Evolutionary conservation across 495 filamentous ascomycete species (phyloP).

Genomic region (Coniosporium apollinis): DNA sequence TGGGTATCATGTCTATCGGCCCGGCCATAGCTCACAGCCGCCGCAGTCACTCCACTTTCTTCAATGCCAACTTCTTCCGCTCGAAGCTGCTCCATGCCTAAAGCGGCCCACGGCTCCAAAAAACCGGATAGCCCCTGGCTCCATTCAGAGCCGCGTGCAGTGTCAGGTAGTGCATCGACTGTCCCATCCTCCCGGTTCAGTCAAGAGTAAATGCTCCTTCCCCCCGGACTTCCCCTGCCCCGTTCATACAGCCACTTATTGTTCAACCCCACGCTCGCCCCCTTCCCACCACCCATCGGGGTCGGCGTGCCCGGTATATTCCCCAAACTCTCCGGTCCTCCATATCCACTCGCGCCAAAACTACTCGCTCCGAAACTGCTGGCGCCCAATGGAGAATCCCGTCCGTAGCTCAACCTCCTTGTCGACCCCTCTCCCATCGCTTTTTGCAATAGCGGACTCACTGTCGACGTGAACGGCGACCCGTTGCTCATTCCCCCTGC

Average conservation of each 20-base stretch:
- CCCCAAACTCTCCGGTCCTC: too few species aligned
- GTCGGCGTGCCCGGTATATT: slow-evolving; percentile 44
- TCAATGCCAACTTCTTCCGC: too few species aligned
- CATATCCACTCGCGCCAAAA: slow-evolving; percentile 23
- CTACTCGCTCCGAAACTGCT: slow-evolving; percentile 33
- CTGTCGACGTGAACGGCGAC: slow-evolving; percentile 29
- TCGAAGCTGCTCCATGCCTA: too few species aligned
- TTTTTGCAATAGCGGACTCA: slow-evolving; percentile 57
- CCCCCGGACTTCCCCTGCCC: slow-evolving; percentile 31
- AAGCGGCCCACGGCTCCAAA: too few species aligned
- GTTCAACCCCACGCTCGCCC: slow-evolving; percentile 55
- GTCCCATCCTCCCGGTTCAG: background rate
- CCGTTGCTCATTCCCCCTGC: slow-evolving; percentile 27
- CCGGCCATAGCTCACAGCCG: too few species aligned
- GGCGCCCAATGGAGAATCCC: slow-evolving; percentile 35
- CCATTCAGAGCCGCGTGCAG: too few species aligned
- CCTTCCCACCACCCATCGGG: slow-evolving; percentile 40
- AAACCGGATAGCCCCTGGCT: too few species aligned
- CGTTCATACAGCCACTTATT: slow-evolving; percentile 90
- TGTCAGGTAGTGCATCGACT: too few species aligned
- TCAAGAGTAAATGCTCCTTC: slow-evolving; percentile 4
- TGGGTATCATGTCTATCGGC: too few species aligned
- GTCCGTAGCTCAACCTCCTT: slow-evolving; percentile 44
- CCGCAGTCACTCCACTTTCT: too few species aligned
- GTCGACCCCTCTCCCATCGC: slow-evolving; percentile 35